Conservation (phyloP, 2,329 filamentous ascomycete species). For the Paracoccidioides lutzii region DNA sequence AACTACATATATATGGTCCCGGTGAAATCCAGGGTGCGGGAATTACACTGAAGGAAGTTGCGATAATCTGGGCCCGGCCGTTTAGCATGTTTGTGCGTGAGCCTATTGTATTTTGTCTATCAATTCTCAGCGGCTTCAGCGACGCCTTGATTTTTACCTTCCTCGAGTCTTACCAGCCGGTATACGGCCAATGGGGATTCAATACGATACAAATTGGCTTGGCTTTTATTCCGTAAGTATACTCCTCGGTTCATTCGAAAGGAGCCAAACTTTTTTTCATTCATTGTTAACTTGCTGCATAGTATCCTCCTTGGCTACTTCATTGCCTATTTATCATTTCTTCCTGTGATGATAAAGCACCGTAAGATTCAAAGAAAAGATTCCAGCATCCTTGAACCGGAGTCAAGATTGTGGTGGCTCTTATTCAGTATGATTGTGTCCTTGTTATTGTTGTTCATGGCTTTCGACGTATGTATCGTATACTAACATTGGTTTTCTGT, state of each 20-base stretch:
- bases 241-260: neutral
- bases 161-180: constrained; percentile 47
- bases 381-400: constrained; percentile 45
- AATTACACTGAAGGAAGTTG: constrained; percentile 44
- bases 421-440: constrained; percentile 33
- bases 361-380: constrained; percentile 28
- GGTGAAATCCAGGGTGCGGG: constrained; percentile 52
- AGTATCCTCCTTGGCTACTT: constrained; percentile 44
- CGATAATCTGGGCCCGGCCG: constrained; percentile 46
- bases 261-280: neutral
- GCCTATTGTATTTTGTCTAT: constrained; percentile 50
- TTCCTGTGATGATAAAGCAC: constrained; percentile 39
- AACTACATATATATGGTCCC: constrained; percentile 54
- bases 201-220: constrained; percentile 35
- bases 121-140: constrained; percentile 51
- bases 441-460: neutral
- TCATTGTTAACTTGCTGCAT: neutral
- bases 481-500: constrained; percentile 1
- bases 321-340: constrained; percentile 42
- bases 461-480: neutral
- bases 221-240: constrained; percentile 40
- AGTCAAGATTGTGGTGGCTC: constrained; percentile 46
- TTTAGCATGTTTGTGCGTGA: constrained; percentile 53
- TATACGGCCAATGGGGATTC: constrained; percentile 50
- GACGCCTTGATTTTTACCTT: constrained; percentile 56